phyloP scores from a whole-genome alignment of 164 flowering plant genomes.

The Paratinospora sagittata region DNA sequence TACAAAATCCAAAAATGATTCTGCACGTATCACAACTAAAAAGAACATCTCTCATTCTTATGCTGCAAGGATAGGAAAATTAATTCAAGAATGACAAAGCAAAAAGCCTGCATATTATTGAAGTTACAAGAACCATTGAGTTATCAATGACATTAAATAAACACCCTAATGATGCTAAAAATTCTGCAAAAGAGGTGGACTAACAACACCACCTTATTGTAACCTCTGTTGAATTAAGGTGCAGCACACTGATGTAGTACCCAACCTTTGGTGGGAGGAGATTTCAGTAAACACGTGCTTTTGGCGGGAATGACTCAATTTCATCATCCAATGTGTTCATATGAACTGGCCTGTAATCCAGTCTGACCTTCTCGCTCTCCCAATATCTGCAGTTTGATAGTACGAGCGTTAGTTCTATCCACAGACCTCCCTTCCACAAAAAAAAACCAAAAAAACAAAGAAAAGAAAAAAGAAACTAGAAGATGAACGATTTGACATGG shows the following conservation, averaged over 20 bases:
- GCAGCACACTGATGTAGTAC: not conserved
- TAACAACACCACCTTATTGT: constrained; percentile 11
- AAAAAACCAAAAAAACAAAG: not conserved
- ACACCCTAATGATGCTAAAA: constrained; percentile 9
- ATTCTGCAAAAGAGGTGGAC: constrained; percentile 2
- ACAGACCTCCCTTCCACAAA: too few relatives aligned
- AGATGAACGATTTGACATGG: too few relatives aligned
- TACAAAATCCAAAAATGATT: not conserved
- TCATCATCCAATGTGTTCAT: constrained; percentile 92
- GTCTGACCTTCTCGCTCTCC: constrained; percentile 82
- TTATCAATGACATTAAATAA: constrained; percentile 11
- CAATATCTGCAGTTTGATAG: constrained; percentile 50
- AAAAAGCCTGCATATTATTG: constrained; percentile 1
- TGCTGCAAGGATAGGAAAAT: not conserved
- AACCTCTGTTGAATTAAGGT: not conserved
- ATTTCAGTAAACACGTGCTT: constrained; percentile 78
- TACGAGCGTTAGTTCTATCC: not conserved
- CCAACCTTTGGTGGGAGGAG: not conserved
- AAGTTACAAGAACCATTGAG: constrained; percentile 1
- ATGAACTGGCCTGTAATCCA: constrained; percentile 88
- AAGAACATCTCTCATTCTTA: not conserved
- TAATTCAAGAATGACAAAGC: constrained; percentile 1
- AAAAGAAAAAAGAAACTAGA: too few relatives aligned
- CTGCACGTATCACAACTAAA: not conserved
- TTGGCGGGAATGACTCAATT: constrained; percentile 88